Conservation (phyloP, 2,329 filamentous ascomycete species). For the Berkeleyomyces basicola region DNA sequence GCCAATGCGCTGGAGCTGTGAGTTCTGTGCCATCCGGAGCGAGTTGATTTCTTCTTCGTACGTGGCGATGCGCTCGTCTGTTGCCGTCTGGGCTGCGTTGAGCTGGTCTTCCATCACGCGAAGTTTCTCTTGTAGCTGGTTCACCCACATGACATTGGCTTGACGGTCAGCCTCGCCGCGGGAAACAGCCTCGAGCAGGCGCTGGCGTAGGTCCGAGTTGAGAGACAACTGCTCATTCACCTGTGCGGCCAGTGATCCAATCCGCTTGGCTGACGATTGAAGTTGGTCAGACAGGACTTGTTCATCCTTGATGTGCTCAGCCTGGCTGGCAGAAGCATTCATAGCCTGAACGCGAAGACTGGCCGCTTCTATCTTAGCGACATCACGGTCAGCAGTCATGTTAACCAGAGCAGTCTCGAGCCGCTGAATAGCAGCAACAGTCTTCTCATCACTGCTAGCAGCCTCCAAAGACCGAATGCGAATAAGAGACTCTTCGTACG, state of each 20-base stretch:
- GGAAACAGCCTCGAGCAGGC: constrained; percentile 62
- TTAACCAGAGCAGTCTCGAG: constrained; percentile 53
- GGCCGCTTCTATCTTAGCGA: constrained; percentile 48
- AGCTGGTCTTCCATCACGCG: constrained; percentile 72
- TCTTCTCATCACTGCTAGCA: constrained; percentile 39
- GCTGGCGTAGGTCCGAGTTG: constrained; percentile 58
- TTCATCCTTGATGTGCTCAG: constrained; percentile 40
- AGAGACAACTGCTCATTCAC: constrained; percentile 66
- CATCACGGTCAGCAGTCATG: constrained; percentile 54
- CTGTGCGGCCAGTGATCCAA: constrained; percentile 63
- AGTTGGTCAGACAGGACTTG: constrained; percentile 52
- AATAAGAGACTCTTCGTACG: constrained; percentile 48
- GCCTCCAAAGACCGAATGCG: constrained; percentile 49
- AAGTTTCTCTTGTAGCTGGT: constrained; percentile 64
- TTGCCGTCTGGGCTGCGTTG: constrained; percentile 64
- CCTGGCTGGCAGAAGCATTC: constrained; percentile 38
- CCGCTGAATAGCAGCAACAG: constrained; percentile 43
- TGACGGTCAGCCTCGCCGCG: constrained; percentile 75
- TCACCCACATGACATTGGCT: constrained; percentile 65
- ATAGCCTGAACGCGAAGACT: constrained; percentile 46
- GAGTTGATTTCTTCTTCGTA: constrained; percentile 74
- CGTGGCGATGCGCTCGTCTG: constrained; percentile 64
- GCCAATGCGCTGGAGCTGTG: constrained; percentile 48
- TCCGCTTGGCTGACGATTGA: constrained; percentile 53
- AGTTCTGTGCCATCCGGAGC: constrained; percentile 60